Conservation (phyloP, 371 early-diverging fungal genomes). For the Lichtheimia hyalospora region DNA sequence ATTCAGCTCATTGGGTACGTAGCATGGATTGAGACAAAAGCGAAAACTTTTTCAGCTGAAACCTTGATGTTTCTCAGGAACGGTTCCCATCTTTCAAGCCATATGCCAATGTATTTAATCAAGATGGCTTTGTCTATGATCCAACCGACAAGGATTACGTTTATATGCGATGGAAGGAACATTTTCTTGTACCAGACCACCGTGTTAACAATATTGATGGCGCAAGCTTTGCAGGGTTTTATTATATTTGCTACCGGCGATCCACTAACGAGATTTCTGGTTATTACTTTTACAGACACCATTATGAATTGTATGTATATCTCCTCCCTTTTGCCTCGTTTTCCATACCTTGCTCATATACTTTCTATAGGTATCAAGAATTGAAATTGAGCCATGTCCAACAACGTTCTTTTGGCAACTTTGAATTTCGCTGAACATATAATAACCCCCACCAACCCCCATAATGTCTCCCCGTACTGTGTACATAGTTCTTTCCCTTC, state of each 20-base stretch:
- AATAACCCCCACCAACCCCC: too few species aligned
- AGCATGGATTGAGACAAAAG: neutral
- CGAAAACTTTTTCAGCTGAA: neutral
- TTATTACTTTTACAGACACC: conserved; percentile 76
- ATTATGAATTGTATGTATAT: conserved; percentile 68
- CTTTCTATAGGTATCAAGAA: conserved; percentile 65
- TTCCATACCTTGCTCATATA: neutral
- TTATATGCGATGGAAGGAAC: conserved; percentile 98
- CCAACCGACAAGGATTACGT: conserved; percentile 69
- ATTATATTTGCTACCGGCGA: conserved; percentile 87
- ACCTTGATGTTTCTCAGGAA: conserved; percentile 18
- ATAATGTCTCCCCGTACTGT: too few species aligned
- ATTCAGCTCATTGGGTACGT: conserved; percentile 80
- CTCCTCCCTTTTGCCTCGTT: too few species aligned
- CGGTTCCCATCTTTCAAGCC: conserved; percentile 64
- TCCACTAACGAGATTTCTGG: conserved; percentile 78
- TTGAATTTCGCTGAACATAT: conserved; percentile 57
- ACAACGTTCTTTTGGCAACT: conserved; percentile 47
- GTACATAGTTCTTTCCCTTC: too few species aligned
- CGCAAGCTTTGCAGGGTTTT: conserved; percentile 94
- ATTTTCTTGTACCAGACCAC: conserved; percentile 94
- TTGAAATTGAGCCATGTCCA: conserved; percentile 66
- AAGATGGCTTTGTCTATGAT: conserved; percentile 70
- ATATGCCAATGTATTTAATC: conserved; percentile 58
- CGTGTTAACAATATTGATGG: conserved; percentile 80